Evolutionary conservation across 768 basidiomycete species (phyloP).

Genomic region (Sporobolomyces pararoseus): DNA sequence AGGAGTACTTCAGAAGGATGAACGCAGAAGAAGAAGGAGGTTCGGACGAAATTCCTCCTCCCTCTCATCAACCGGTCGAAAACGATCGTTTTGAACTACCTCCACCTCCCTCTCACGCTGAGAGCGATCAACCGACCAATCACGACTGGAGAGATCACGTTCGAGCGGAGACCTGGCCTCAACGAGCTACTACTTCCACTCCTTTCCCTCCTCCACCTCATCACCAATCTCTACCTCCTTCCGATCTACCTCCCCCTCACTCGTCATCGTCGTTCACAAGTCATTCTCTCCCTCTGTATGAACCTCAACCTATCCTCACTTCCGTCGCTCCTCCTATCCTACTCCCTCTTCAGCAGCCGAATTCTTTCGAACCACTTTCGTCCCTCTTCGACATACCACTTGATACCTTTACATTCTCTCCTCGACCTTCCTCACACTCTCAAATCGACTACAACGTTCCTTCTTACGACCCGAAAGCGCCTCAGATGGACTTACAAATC

Average conservation of each 20-base stretch:
- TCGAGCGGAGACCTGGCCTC: slow-evolving; percentile 4
- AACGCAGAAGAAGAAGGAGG: no score
- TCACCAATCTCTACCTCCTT: background rate
- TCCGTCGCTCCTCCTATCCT: background rate
- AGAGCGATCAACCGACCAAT: background rate
- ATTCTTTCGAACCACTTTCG: background rate
- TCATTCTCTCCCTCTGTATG: background rate
- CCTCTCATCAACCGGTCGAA: no score
- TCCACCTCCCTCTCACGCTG: background rate
- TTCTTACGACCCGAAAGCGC: no score
- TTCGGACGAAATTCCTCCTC: no score
- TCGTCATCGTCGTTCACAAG: no score
- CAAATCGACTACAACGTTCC: no score
- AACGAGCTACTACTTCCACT: background rate
- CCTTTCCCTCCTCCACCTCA: background rate
- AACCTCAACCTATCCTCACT: background rate
- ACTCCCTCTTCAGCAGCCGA: background rate
- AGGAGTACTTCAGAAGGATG: no score
- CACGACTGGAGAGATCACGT: background rate
- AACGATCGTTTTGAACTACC: background rate
- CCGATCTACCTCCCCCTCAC: background rate
- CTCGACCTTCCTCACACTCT: no score
- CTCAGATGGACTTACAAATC: no score
- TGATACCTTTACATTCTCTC: no score
- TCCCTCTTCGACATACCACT: no score